Evolutionary conservation across 2,329 filamentous ascomycete species (phyloP).

Genomic region (Dryadomyces quercivorus): DNA sequence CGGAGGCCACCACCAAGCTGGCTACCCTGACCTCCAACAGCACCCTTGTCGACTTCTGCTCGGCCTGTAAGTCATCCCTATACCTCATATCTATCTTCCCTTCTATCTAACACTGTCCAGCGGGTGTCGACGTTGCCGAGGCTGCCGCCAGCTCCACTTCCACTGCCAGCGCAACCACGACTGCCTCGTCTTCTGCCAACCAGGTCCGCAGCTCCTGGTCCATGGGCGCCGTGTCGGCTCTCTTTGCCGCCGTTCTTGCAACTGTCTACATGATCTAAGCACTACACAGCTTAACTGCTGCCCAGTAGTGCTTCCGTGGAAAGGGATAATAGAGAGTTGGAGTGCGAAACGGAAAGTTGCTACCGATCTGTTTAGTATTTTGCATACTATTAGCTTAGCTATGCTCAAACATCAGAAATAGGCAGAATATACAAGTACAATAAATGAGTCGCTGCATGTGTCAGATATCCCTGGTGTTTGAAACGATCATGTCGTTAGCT

Average conservation of each 20-base stretch:
- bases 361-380: no score
- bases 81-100: background rate
- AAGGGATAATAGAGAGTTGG: no score
- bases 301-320: no score
- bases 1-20: constrained; percentile 12
- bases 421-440: no score
- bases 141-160: background rate
- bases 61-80: background rate
- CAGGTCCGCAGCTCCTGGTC: background rate
- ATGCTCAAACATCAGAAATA: no score
- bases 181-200: background rate
- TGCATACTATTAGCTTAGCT: no score
- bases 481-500: no score
- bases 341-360: no score
- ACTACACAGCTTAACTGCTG: no score
- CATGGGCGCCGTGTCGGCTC: background rate
- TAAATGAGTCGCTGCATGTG: no score
- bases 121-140: background rate
- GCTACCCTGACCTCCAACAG: constrained; percentile 17
- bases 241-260: background rate
- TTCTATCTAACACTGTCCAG: background rate
- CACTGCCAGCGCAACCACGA: background rate
- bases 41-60: constrained; percentile 17
- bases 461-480: no score
- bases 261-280: background rate